Evolutionary conservation across 768 basidiomycete species (phyloP), one percentile per base, ranked within the genome.

Genomic region (Psilocybe sp.): DNA sequence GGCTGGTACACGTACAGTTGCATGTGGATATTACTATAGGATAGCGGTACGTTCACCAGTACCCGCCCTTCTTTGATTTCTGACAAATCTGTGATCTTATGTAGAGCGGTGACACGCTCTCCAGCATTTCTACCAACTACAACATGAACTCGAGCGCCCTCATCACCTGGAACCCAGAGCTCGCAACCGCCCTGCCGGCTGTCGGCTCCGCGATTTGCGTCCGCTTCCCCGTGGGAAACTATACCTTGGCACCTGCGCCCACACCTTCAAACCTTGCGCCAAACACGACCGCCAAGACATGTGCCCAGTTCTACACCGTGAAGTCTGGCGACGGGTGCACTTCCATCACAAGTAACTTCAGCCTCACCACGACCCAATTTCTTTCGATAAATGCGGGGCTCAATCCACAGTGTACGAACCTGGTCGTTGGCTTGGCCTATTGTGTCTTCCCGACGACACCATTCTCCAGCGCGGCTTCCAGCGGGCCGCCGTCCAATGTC

Each of bases 191-290:
- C 4, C 32, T 43, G 4, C 60, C 60, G 33, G 34, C 49, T 10
- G 51, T 53, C 0, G 57, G 54, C 23, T 42, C 46, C 1, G 59
- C 61, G 14, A 51, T 62, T 32, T 62, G 61, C 23, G 46, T 60
- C 32, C 42, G 58, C 19, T 60, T 62, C 55, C 61, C 59, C 8
- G 49, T 5, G 15, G 61, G 60, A n/a, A 64, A 58, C 42, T 58
- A 60, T 50, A 62, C 63, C 14, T 51, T 61, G 6, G 11, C 44
- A 5, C 11, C 50, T 28, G 57, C 55, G 1, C 15, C 44, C 14
- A 31, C 40, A 10, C 60, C 62, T 1, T 37, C 50, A 8, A 60
- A 64, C 39, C 51, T 58, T 35, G 50, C 56, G 15, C 44, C 46
- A 28, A 50, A 54, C 5, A 49, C 40, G 35, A 50, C 40, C 16